phyloP scores from a whole-genome alignment of 31 red algal species.

The Bonnemaisonia californica region DNA sequence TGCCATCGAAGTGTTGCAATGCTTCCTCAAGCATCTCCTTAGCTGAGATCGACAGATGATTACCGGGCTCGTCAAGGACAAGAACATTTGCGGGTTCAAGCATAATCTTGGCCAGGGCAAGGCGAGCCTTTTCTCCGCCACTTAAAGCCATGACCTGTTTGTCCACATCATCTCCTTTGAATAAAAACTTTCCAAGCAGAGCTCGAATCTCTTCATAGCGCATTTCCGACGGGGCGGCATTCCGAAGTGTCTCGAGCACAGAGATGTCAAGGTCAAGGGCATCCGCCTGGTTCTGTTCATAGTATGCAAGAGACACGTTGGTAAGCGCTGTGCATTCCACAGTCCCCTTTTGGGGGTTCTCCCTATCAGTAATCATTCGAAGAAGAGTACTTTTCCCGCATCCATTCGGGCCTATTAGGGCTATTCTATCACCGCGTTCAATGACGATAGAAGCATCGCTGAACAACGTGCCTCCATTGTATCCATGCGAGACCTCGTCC shows the following conservation, averaged over 20 bases:
- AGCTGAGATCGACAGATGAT: slow-evolving; percentile 90
- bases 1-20: slow-evolving; percentile 93
- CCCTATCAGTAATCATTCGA: slow-evolving; percentile 75
- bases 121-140: slow-evolving; percentile 97
- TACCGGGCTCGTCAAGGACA: slow-evolving; percentile 96
- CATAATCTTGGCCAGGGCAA: slow-evolving; percentile 97
- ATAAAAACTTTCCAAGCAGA: slow-evolving; percentile 94
- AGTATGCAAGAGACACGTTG: slow-evolving; percentile 85
- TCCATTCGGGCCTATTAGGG: slow-evolving; percentile 92
- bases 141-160: slow-evolving; percentile 87
- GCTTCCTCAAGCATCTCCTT: slow-evolving; percentile 97
- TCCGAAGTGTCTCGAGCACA: slow-evolving; percentile 77
- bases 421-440: slow-evolving; percentile 95
- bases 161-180: slow-evolving; percentile 92
- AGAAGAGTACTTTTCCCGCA: slow-evolving; percentile 94
- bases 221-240: slow-evolving; percentile 66
- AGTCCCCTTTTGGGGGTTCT: slow-evolving; percentile 69
- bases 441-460: slow-evolving; percentile 79
- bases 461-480: slow-evolving; percentile 67
- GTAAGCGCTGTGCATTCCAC: slow-evolving; percentile 61
- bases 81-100: slow-evolving; percentile 91
- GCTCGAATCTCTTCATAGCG: slow-evolving; percentile 93
- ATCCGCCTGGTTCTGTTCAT: slow-evolving; percentile 96
- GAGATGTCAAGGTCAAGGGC: slow-evolving; percentile 84
- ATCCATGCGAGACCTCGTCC: slow-evolving; percentile 81